Evolutionary conservation across 2,329 filamentous ascomycete genomes (phyloP).

Genomic region (Clathrospora elynae): DNA sequence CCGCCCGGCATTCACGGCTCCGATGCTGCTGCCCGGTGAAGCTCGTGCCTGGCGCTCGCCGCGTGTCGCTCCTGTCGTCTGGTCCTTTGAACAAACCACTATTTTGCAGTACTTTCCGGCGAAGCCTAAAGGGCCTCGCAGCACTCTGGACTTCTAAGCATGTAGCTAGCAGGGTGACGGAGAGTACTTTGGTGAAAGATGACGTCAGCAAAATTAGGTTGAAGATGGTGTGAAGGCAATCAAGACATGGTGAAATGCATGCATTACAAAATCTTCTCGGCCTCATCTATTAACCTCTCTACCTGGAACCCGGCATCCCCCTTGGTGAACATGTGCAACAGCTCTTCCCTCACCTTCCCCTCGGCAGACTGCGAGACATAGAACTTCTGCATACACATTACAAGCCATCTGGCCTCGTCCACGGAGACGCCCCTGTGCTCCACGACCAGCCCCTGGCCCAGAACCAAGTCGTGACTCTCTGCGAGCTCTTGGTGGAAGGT

Average conservation of each 20-base stretch:
- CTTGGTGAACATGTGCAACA: conserved; percentile 80
- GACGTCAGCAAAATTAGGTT: too few species aligned
- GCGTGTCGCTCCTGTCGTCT: conserved; percentile 2
- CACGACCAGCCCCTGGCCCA: conserved; percentile 82
- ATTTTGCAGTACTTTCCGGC: conserved; percentile 5
- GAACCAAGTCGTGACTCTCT: conserved; percentile 73
- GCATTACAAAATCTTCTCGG: conserved; percentile 68
- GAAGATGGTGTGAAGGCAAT: too few species aligned
- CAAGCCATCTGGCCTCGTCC: conserved; percentile 84
- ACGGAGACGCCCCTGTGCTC: conserved; percentile 76
- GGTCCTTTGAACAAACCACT: conserved; percentile 6
- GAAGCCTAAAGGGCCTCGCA: too few species aligned
- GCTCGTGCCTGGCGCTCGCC: background rate
- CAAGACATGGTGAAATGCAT: too few species aligned
- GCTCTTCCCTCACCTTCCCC: conserved; percentile 55
- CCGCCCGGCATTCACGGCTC: background rate
- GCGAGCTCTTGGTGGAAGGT: conserved; percentile 88
- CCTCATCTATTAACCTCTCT: conserved; percentile 84
- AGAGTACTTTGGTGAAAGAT: too few species aligned
- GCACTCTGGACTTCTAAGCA: too few species aligned
- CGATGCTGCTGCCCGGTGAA: conserved; percentile 1
- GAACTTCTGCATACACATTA: conserved; percentile 94
- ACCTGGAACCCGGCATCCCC: conserved; percentile 82
- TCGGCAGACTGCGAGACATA: conserved; percentile 70
- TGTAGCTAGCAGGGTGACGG: too few species aligned